These are phyloP conservation scores for Silene vulgaris DNA, from an alignment of 179 eudicot species.

Conservation along the genomic window DNA sequence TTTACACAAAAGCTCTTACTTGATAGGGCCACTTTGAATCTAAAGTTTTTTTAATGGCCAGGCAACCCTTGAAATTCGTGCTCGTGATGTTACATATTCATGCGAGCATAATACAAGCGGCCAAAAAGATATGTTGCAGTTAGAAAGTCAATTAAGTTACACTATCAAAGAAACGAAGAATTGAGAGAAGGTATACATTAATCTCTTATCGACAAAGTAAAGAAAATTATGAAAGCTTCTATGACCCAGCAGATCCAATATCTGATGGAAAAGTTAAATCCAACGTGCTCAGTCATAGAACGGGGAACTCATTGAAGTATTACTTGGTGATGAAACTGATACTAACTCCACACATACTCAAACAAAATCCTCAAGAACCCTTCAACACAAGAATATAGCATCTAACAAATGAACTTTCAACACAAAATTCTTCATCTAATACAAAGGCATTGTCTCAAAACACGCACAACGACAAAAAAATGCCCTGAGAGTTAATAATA, in stretches of 20 bases:
- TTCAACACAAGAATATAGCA: not conserved
- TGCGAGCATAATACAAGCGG: not conserved
- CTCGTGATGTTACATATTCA: not conserved
- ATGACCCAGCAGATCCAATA: not conserved
- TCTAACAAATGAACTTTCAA: not conserved
- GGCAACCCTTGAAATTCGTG: not conserved
- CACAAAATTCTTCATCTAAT: constrained; percentile 2
- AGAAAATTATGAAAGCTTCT: not conserved
- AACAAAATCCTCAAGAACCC: no score
- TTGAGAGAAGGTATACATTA: not conserved
- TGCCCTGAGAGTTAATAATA: not conserved
- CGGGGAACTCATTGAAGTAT: no score
- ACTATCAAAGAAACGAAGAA: not conserved
- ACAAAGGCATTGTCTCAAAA: not conserved
- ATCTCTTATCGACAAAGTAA: not conserved
- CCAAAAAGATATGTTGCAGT: not conserved
- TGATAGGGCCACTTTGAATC: not conserved
- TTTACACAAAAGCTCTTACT: not conserved
- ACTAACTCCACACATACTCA: no score
- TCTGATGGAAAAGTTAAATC: not conserved
- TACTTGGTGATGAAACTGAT: no score
- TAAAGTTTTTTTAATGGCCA: not conserved
- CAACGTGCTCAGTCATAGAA: no score
- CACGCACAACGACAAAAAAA: not conserved
- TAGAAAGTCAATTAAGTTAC: not conserved